Percentiles rank a stretch among this genome's conserved stretches.
Evolutionary conservation across 352 stramenopile species (phyloP).

Genomic region (Phytophthora podocarpi): DNA sequence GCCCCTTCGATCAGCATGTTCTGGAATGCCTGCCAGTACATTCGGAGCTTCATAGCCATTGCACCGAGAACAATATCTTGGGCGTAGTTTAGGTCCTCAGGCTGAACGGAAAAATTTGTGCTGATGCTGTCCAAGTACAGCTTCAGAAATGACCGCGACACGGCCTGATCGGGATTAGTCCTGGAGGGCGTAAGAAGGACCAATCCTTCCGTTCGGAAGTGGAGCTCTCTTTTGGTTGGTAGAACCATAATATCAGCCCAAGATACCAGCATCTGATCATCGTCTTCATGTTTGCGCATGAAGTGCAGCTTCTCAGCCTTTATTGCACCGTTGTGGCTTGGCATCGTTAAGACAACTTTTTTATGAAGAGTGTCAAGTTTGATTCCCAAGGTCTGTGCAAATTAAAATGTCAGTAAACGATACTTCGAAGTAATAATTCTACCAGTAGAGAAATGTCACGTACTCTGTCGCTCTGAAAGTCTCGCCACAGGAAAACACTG

Average conservation of each 20-base stretch:
- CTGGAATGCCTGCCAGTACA: conserved; percentile 23
- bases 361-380: conserved; percentile 18
- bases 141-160: conserved; percentile 13
- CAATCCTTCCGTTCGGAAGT: conserved; percentile 13
- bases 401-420: not conserved
- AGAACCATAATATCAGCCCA: conserved; percentile 24
- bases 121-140: conserved; percentile 16
- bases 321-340: conserved; percentile 12
- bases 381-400: not conserved
- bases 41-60: conserved; percentile 21
- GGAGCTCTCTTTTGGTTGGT: conserved; percentile 11
- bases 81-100: conserved; percentile 17
- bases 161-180: not conserved
- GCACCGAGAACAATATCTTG: conserved; percentile 23
- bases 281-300: conserved; percentile 14
- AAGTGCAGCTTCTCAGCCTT: conserved; percentile 21
- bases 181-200: conserved; percentile 6
- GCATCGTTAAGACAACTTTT: conserved; percentile 12
- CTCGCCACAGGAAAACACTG: conserved; percentile 4
- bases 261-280: conserved; percentile 5
- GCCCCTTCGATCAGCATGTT: conserved; percentile 18
- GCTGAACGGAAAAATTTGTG: not conserved
- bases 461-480: conserved; percentile 18
- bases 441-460: not conserved
- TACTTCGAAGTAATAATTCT: too few species aligned